These are phyloP conservation scores for Termitomyces sp. DNA, from an alignment of 768 basidiomycete species.

Conservation along the genomic window DNA sequence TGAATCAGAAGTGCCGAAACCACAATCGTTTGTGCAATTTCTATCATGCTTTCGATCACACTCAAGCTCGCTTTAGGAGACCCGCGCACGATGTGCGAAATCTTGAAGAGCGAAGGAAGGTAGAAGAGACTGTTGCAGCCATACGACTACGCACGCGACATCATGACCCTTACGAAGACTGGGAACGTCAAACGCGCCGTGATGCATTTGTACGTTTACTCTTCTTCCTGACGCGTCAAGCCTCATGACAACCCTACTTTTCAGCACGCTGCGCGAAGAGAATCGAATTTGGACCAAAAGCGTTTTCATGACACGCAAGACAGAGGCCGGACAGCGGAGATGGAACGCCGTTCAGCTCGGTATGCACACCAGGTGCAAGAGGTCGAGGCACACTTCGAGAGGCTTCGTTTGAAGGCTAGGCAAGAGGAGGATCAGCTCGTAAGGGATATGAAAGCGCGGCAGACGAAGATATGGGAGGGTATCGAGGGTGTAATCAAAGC, in stretches of 20 bases:
- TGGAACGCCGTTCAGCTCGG: slow-evolving; percentile 30
- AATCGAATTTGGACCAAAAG: slow-evolving; percentile 28
- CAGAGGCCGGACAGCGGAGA: slow-evolving; percentile 29
- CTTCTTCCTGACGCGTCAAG: background rate
- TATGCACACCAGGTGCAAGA: slow-evolving; percentile 51
- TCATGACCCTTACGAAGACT: slow-evolving; percentile 56
- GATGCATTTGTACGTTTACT: slow-evolving; percentile 44
- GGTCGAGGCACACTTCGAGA: slow-evolving; percentile 42
- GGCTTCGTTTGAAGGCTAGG: slow-evolving; percentile 40
- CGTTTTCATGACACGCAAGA: slow-evolving; percentile 42
- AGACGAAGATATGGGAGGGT: slow-evolving; percentile 49
- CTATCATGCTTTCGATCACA: background rate
- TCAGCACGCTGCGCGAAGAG: slow-evolving; percentile 44
- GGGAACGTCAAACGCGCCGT: slow-evolving; percentile 47
- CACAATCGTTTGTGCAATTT: slow-evolving; percentile 27
- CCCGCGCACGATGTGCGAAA: slow-evolving; percentile 25
- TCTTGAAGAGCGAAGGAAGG: slow-evolving; percentile 35
- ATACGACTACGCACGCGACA: slow-evolving; percentile 49
- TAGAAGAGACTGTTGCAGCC: slow-evolving; percentile 48
- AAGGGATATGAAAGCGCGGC: slow-evolving; percentile 48
- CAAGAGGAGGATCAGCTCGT: slow-evolving; percentile 41
- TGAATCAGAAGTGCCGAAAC: slow-evolving; percentile 34
- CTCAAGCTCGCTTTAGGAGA: slow-evolving; percentile 15
- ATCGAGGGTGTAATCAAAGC: slow-evolving; percentile 59
- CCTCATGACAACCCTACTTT: background rate